A percentile compares a stretch with the other conserved stretches of the same genome.
Conservation (phyloP, 225 moss, liverwort and hornwort species). For the Sphagnum contortum region DNA sequence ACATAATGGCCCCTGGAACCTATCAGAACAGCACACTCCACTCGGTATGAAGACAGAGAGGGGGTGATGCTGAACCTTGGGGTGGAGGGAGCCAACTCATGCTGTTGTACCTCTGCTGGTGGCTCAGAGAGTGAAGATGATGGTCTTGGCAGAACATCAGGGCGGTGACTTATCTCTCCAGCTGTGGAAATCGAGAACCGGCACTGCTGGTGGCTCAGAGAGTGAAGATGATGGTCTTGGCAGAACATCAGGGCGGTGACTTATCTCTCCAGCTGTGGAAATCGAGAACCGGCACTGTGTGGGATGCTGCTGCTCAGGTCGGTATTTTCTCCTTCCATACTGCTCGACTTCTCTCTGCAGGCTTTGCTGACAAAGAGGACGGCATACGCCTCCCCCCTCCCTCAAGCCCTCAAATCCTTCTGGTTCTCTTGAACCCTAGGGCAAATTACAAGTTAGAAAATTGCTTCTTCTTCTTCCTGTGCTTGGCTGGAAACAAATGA, state of each 20-base stretch:
- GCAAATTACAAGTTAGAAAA: no score
- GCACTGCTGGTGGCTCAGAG: slow-evolving; percentile 7
- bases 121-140: no score
- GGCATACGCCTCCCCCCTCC: slow-evolving; percentile 38
- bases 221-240: no score
- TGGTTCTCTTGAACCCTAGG: no score
- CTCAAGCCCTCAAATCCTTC: no score
- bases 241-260: no score
- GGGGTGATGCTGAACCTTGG: slow-evolving; percentile 26
- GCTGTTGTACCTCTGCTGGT: slow-evolving; percentile 19
- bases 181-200: slow-evolving; percentile 28
- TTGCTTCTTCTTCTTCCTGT: no score
- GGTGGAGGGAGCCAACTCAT: slow-evolving; percentile 1
- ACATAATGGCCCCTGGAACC: no score
- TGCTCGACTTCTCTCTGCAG: slow-evolving; percentile 27
- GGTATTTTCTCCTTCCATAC: slow-evolving; percentile 49
- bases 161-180: slow-evolving; percentile 17
- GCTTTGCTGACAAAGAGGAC: slow-evolving; percentile 41
- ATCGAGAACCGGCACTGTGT: slow-evolving; percentile 27
- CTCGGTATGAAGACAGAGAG: slow-evolving; percentile 46
- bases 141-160: no score
- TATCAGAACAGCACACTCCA: slow-evolving; percentile 21
- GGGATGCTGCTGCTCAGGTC: slow-evolving; percentile 15
- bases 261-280: slow-evolving; percentile 32
- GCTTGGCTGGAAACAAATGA: no score